Evolutionary conservation across 1,284 basidiomycete species (phyloP).

Genomic region (Tilletia setariae): DNA sequence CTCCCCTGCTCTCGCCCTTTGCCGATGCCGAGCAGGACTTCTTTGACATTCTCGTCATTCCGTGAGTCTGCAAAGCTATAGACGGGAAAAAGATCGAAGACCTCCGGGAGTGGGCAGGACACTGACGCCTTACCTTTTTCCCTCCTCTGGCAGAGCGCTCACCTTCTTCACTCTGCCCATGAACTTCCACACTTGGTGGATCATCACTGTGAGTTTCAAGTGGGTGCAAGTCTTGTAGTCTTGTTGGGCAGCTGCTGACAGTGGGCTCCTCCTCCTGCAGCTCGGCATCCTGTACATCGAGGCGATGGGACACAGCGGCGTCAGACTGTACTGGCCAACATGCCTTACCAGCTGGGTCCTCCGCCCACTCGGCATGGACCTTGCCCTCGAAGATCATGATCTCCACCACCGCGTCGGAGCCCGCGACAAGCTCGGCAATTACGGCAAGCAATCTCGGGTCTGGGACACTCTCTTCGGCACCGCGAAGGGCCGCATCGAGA

Average conservation of each 20-base stretch:
- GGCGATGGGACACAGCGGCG: conserved; percentile 41
- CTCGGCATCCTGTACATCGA: conserved; percentile 42
- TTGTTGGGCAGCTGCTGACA: neutral
- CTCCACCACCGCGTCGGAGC: conserved; percentile 17
- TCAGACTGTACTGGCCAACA: conserved; percentile 39
- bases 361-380: conserved; percentile 17
- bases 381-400: conserved; percentile 19
- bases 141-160: neutral
- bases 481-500: neutral
- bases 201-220: neutral
- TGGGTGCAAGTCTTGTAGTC: neutral
- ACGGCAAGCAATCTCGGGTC: conserved; percentile 16
- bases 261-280: conserved; percentile 22
- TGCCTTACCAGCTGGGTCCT: conserved; percentile 26
- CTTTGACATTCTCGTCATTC: conserved; percentile 35
- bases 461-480: conserved; percentile 18
- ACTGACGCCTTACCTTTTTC: neutral
- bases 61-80: too few species aligned
- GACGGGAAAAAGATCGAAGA: too few species aligned
- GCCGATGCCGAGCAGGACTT: conserved; percentile 43
- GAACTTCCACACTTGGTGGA: conserved; percentile 6
- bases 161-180: neutral
- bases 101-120: too few species aligned
- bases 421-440: neutral
- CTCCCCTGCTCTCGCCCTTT: conserved; percentile 33